Conservation (phyloP, 768 basidiomycete species). For the Rhizopogon vinicolor region DNA sequence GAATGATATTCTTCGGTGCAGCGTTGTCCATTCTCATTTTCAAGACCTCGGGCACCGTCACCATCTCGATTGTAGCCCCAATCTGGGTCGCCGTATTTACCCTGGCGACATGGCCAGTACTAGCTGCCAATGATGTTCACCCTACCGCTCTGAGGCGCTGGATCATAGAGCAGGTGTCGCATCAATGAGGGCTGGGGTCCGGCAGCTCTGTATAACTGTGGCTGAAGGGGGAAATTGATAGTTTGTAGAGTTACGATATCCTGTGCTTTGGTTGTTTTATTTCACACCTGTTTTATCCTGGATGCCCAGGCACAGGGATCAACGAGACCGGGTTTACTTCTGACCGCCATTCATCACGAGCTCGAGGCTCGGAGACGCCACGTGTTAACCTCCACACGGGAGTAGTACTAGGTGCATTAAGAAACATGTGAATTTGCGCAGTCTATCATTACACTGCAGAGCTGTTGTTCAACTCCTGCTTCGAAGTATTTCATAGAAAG, state of each 20-base stretch:
- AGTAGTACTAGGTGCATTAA: too few relatives aligned
- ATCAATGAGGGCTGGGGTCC: too few relatives aligned
- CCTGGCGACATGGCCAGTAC: slow-evolving; percentile 3
- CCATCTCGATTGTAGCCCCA: neutral
- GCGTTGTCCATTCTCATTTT: slow-evolving; percentile 2
- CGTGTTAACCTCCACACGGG: too few relatives aligned
- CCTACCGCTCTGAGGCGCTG: neutral
- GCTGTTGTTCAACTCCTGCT: too few relatives aligned
- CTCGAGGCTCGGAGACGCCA: too few relatives aligned
- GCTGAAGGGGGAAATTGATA: too few relatives aligned
- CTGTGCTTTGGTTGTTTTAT: neutral
- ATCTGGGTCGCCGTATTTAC: neutral
- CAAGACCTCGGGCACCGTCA: neutral
- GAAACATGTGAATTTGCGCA: too few relatives aligned
- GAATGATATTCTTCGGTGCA: slow-evolving; percentile 4
- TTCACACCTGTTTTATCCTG: neutral
- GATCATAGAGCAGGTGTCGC: neutral
- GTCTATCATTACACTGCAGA: too few relatives aligned
- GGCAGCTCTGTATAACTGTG: too few relatives aligned
- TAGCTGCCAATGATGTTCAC: neutral
- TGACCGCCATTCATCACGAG: too few relatives aligned
- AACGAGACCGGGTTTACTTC: too few relatives aligned
- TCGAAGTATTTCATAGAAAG: too few relatives aligned
- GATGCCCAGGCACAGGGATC: neutral
- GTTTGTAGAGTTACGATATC: neutral